phyloP scores from a whole-genome alignment of 2,329 filamentous ascomycete species.

The Fusarium sp. region DNA sequence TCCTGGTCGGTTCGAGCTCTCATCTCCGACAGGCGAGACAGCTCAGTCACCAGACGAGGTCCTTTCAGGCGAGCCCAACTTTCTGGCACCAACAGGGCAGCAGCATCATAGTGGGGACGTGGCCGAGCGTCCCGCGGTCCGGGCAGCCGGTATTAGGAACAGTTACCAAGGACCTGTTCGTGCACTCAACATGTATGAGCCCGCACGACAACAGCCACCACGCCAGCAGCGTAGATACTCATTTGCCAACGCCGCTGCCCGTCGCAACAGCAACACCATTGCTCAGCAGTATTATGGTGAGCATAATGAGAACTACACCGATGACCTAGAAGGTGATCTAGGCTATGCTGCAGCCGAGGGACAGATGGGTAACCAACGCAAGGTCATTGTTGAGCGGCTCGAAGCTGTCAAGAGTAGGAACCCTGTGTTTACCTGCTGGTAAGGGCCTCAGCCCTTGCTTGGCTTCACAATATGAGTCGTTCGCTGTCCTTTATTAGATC shows the following conservation, averaged over 20 bases:
- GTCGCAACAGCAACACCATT: slow-evolving; percentile 63
- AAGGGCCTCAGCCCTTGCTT: slow-evolving; percentile 44
- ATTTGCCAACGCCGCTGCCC: slow-evolving; percentile 62
- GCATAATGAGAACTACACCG: slow-evolving; percentile 71
- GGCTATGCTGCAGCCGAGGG: slow-evolving; percentile 95
- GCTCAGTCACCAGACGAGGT: slow-evolving; percentile 56
- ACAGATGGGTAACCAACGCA: slow-evolving; percentile 89
- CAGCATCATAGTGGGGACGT: slow-evolving; percentile 34
- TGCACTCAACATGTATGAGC: slow-evolving; percentile 59
- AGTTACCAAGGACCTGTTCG: slow-evolving; percentile 60
- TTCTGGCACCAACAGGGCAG: slow-evolving; percentile 29
- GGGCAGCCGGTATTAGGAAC: slow-evolving; percentile 42
- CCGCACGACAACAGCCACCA: slow-evolving; percentile 54
- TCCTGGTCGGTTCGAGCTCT: slow-evolving; percentile 79
- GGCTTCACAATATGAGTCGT: slow-evolving; percentile 3
- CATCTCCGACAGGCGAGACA: slow-evolving; percentile 58
- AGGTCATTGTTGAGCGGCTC: slow-evolving; percentile 95
- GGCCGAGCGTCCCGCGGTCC: slow-evolving; percentile 40
- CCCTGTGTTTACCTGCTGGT: slow-evolving; percentile 98
- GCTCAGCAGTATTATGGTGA: slow-evolving; percentile 66
- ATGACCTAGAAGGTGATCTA: slow-evolving; percentile 90
- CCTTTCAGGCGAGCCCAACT: slow-evolving; percentile 40
- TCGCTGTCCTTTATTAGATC: background rate
- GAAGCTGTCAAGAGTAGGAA: slow-evolving; percentile 96
- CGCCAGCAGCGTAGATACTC: slow-evolving; percentile 67